These are phyloP conservation scores for Kickxella alabastrina DNA, from an alignment of 192 early-diverging fungal species.

Conservation along the genomic window DNA sequence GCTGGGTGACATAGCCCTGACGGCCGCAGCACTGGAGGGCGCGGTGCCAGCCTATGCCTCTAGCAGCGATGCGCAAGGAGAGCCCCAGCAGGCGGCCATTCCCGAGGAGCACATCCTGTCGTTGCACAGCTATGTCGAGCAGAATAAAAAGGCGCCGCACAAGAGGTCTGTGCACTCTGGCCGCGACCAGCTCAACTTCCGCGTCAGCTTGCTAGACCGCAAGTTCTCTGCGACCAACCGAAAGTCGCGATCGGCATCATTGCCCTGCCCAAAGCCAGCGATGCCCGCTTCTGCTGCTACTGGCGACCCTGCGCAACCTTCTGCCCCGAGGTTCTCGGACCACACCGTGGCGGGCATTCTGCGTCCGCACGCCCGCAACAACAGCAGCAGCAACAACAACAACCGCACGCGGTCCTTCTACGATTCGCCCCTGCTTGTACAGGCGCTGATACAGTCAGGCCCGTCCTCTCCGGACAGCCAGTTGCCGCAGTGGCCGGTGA, in stretches of 20 bases:
- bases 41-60: neutral
- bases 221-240: slow-evolving; percentile 4
- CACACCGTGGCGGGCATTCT: too few species aligned
- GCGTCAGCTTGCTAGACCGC: slow-evolving; percentile 44
- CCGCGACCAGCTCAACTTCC: slow-evolving; percentile 47
- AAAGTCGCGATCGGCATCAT: slow-evolving; percentile 25
- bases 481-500: slow-evolving; percentile 5
- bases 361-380: too few species aligned
- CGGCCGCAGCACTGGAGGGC: neutral
- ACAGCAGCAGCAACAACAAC: too few species aligned
- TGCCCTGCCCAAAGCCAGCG: slow-evolving; percentile 22
- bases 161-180: slow-evolving; percentile 9
- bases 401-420: slow-evolving; percentile 32
- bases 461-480: neutral
- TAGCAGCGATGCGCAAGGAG: neutral
- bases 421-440: slow-evolving; percentile 33
- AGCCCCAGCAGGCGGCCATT: slow-evolving; percentile 1
- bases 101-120: slow-evolving; percentile 9
- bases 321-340: slow-evolving; percentile 1
- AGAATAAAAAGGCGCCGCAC: slow-evolving; percentile 14
- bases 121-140: slow-evolving; percentile 43
- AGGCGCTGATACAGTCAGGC: slow-evolving; percentile 24
- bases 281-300: neutral
- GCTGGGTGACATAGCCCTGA: slow-evolving; percentile 2
- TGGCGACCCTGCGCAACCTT: neutral